Evolutionary conservation across 495 filamentous ascomycete genomes (phyloP), one percentile per base, ranked within the genome.

Genomic region (Neurospora sp.): DNA sequence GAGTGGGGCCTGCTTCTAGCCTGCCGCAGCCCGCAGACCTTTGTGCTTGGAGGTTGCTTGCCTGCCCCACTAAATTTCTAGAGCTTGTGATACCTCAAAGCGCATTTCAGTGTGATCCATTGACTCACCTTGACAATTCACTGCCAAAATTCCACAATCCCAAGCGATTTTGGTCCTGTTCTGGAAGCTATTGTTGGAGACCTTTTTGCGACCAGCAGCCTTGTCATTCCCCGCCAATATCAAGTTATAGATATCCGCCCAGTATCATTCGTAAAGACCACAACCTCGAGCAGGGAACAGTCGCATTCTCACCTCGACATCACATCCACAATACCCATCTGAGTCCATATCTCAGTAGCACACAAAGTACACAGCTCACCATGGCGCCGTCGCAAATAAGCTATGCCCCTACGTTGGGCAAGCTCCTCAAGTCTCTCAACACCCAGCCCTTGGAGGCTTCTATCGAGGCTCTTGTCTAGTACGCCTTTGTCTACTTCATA

Each of bases 381-480:
- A 87, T 87, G 85, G 82, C 85, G 60, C 78, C 83, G 42, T 76
- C 78, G 39, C 79, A 81, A 70, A 77, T 84, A 70, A 83, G 80
- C 74, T 83, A 87, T 79, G 82, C 92, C 75, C 93, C 94, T 8
- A 91, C 88, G 74, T 82, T 97, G 73, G 86, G 90, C 72, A 90
- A 90, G 46, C 94, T 93, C 77, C 86, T 96, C 71, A 93, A 91
- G 78, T 91, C 92, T 0, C 84, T 97, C 72, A 95, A 84, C 75
- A 85, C 85, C 69, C 90, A 87, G 72, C 85, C 90, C 18, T 87
- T 94, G 35, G 93, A 97, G 73, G 87, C 91, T 35, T 95, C 92
- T 2, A 91, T 95, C 72, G 93, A 96, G 77, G 87, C 90, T 72
- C 84, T 97, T 72, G 89, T 95, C 73, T 92, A 91, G 93, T 97